Evolutionary conservation across 106 monocot species (phyloP).

Genomic region (Allium fistulosum): DNA sequence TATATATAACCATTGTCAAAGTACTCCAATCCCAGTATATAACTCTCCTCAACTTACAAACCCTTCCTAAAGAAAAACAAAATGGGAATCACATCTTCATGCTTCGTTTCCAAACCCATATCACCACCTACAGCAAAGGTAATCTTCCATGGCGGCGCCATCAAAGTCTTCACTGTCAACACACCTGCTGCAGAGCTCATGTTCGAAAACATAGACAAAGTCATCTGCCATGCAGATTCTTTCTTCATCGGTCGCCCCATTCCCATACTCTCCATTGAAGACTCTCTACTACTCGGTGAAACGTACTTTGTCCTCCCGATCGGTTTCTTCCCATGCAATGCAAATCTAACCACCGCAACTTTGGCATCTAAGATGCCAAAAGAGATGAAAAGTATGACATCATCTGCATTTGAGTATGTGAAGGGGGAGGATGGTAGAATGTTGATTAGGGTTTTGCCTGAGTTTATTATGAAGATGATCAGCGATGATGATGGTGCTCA

Average conservation of each 20-base stretch:
- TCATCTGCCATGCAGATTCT: constrained; percentile 60
- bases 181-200: constrained; percentile 41
- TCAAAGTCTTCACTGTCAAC: constrained; percentile 7
- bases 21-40: no score
- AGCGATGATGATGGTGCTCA: neutral
- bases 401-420: constrained; percentile 43
- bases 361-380: constrained; percentile 13
- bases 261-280: constrained; percentile 38
- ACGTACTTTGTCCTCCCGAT: constrained; percentile 72
- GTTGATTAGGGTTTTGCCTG: constrained; percentile 45
- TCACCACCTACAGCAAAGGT: constrained; percentile 15
- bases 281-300: constrained; percentile 37
- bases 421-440: constrained; percentile 30
- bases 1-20: no score
- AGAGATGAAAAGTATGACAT: neutral
- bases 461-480: constrained; percentile 32
- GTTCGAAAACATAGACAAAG: constrained; percentile 31
- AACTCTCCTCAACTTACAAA: no score
- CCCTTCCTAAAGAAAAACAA: no score
- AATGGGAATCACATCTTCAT: constrained; percentile 13
- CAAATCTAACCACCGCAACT: constrained; percentile 13
- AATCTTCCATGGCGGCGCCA: constrained; percentile 50
- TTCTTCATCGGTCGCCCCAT: constrained; percentile 66
- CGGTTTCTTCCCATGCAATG: constrained; percentile 21
- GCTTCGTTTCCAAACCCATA: neutral